Base-by-base conservation (phyloP, 768 basidiomycete species). In the Boletellus ananas region DNA sequence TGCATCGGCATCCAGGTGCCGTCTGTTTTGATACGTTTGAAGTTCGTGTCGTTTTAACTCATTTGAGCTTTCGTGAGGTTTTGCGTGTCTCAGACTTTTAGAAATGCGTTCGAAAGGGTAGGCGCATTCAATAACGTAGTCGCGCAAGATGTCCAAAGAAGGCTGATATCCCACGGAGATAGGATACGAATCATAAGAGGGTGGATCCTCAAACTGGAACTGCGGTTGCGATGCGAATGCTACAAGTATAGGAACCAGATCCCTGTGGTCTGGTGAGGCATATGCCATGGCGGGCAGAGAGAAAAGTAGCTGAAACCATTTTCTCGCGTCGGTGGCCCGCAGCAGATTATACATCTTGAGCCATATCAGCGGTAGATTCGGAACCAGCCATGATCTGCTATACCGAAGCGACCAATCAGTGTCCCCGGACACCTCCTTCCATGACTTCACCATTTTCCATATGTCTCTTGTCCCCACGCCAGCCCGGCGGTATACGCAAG, bases 221-320 rank as follows among this genome's bases (percentile, higher is more conserved):
- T 46, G 55, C 14, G 59, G 14, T 17, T 54, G 33, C 5, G 61
- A 49, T 1, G 57, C 51, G 48, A 72, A 69, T 1, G 72, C 60
- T 6, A 74, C 39, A 1, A 73, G 43, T 6, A 65, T 58, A 0
- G 61, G 58, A 6, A 69, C 51, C 17, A 67, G 56, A 6, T 47
- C 41, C 4, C 36, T 31, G 14, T 49, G 37, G 0, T 46, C 6
- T 5, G 57, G 38, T 9, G 60, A 65, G 8, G 47, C 39, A 46
- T 67, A 72, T 27, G 47, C 59, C 58, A 68, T 58, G 4, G 66
- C 58, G 16, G 66, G 55, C 17, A 71, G 54, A 8, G 58, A 57
- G 31, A 72, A 71, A 5, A 58, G 42, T 6, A 71, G 18, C 34
- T 52, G 60, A 34, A 46, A 62, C 37, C 48, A 53, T 36, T 59